Evolutionary conservation across 306 rosid genomes (phyloP), one percentile per base, ranked within the genome.

Genomic region (Cucurbita argyrosperma): DNA sequence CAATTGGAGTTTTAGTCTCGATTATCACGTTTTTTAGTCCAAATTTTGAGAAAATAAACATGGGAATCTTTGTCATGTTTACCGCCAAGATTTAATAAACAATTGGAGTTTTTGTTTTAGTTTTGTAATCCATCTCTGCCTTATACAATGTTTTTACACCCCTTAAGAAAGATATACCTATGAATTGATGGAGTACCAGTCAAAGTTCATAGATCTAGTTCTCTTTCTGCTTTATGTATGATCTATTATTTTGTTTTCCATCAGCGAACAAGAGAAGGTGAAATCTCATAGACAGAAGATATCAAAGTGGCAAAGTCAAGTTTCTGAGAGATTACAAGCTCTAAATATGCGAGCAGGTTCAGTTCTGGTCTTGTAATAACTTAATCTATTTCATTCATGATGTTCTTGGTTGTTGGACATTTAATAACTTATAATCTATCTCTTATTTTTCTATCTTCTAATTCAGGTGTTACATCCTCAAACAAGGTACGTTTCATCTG

Each of bases 281-380:
- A 85, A 88, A 72, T 88, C 95, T 2, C 81, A 85, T 82, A 92
- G 97, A 39, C 88, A 86, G 63, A 90, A 90, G 78, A 89, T 94
- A 86, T 86, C 92, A 12, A 89, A 86, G 83, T 94, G 98, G 97
- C 96, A 89, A 85, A 88, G 88, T 81, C 90, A 90, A 77, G 95
- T 89, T 62, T 83, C 96, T 49, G 98, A 94, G 50, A 88, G 98
- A 77, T 86, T 94, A 55, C 97, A 84, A 81, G 72, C 82, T 45
- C 90, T 94, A 64, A 80, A 61, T 77, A 82, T 89, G 73, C 84
- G 92, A 78, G 78, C 98, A 89, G 97, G 97, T 92, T 77, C 37
- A 75, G 40, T 39, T 83, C 21, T 72, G 53, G n/a, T 50, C 7
- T 47, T 75, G 43, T 54, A 76, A 72, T 18, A 38, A 72, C 74